These are phyloP conservation scores for Bipolaris oryzae DNA, from an alignment of 2,329 filamentous ascomycete genomes.

Conservation along the genomic window DNA sequence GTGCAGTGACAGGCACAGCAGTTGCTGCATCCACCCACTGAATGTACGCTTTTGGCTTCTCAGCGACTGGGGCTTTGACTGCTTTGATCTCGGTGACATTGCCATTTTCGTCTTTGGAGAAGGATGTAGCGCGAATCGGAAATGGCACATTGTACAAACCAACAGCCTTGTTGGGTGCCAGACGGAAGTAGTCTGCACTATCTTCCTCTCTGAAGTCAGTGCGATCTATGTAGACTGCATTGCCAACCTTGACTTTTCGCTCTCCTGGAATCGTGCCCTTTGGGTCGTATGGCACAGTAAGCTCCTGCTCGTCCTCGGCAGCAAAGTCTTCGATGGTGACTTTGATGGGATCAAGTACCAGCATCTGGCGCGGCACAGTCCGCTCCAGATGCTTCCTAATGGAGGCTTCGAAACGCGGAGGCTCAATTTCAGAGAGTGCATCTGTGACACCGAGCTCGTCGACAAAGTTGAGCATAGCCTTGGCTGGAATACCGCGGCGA, in stretches of 20 bases:
- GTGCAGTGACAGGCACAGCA: constrained; percentile 66
- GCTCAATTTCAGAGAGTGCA: constrained; percentile 77
- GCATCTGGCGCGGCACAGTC: constrained; percentile 86
- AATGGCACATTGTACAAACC: constrained; percentile 74
- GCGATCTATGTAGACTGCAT: constrained; percentile 83
- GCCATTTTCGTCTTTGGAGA: constrained; percentile 69
- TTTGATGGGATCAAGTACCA: constrained; percentile 83
- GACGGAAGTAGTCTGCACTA: constrained; percentile 75
- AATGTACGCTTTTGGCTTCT: constrained; percentile 75
- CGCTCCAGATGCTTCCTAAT: constrained; percentile 86
- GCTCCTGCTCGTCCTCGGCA: constrained; percentile 69
- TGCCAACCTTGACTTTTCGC: constrained; percentile 69
- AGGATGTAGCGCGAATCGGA: constrained; percentile 71
- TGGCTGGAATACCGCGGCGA: constrained; percentile 83
- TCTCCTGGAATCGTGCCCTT: constrained; percentile 67
- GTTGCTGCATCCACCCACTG: constrained; percentile 82
- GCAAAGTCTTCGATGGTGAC: constrained; percentile 80
- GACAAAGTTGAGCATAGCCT: constrained; percentile 86
- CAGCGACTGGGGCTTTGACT: constrained; percentile 66
- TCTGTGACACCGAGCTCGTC: constrained; percentile 92
- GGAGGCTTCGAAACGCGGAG: constrained; percentile 80
- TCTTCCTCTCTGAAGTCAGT: constrained; percentile 77
- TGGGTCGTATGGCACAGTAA: constrained; percentile 78
- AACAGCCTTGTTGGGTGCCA: constrained; percentile 75
- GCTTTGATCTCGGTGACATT: constrained; percentile 71